Conservation (phyloP, 768 basidiomycete genomes). For the Lactarius tabidus region DNA sequence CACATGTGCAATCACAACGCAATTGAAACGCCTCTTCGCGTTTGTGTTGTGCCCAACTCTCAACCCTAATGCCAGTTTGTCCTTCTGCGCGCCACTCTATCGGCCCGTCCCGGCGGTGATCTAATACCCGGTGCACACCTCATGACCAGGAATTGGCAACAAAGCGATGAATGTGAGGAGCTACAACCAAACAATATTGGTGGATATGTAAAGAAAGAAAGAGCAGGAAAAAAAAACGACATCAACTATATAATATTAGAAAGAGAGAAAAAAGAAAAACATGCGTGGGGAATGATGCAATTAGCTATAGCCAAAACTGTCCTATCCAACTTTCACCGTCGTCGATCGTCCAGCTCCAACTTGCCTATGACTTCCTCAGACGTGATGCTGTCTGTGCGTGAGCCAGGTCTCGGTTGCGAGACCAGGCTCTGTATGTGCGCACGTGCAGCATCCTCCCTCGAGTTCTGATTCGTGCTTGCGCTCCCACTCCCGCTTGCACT, state of each 20-base stretch:
- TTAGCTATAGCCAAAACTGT: neutral
- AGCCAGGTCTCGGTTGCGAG: slow-evolving; percentile 31
- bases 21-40: neutral
- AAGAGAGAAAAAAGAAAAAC: neutral
- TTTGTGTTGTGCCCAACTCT: neutral
- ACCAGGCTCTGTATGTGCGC: slow-evolving; percentile 22
- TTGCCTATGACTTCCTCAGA: slow-evolving; percentile 52
- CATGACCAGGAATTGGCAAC: neutral
- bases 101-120: neutral
- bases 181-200: slow-evolving; percentile 19
- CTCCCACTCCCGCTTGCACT: neutral
- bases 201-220: neutral
- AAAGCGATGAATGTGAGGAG: slow-evolving; percentile 16
- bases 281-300: neutral
- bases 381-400: slow-evolving; percentile 41
- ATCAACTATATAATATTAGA: neutral
- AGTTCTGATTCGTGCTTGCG: slow-evolving; percentile 18
- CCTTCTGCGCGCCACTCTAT: neutral
- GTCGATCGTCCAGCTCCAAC: slow-evolving; percentile 41
- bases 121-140: neutral
- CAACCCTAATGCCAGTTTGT: neutral
- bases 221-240: neutral
- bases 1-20: neutral
- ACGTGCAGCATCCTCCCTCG: slow-evolving; percentile 23
- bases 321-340: slow-evolving; percentile 14